Base-by-base conservation (phyloP, 306 rosid species). In the Fagus sylvatica region DNA sequence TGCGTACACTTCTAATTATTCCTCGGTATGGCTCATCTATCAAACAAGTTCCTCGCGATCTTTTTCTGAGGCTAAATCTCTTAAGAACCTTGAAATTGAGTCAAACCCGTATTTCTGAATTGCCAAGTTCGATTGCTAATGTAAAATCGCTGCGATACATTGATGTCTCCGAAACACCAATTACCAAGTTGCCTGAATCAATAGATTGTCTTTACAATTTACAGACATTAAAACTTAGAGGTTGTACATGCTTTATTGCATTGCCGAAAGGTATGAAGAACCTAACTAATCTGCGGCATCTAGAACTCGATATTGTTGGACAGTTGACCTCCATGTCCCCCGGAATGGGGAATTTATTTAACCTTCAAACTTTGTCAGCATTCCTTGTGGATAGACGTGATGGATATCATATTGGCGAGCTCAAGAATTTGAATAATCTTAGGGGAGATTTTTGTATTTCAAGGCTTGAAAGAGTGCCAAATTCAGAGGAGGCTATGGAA, bases 41-140 rank as follows among this genome's bases (percentile, higher is more conserved):
- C 1, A 54, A 15, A 53, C 56, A 61, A 19, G 22, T 74, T 53
- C 84, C 79, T 57, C 67, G 67, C 16, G 43, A 59, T 36, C n/a
- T 80, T 15, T 80, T 80, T 65, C 39, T 59, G 72, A 8, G 66
- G 32, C 69, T 80, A 5, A 57, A 74, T 46, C 17, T 4, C 1
- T 59, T 80, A 32, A 57, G 76, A 41, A 57, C 79, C 2, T 11
- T 80, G 72, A 69, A 74, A 15, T 49, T 80, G 33, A 36, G 67
- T 36, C 10, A 16, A 37, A 80, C 66, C 17, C 66, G 0, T 37
- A 4, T 80, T 33, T 80, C 72, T 2, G 55, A 74, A 11, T 7
- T 80, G 62, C 84, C 84, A 6, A 80, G 76, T 60, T 80, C 79
- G 37, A 80, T 74, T 49, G 79, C 72, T 28, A 55, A 57, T 59